These are phyloP conservation scores for Mycena sp. DNA, from an alignment of 1,284 basidiomycete species.

Conservation along the genomic window DNA sequence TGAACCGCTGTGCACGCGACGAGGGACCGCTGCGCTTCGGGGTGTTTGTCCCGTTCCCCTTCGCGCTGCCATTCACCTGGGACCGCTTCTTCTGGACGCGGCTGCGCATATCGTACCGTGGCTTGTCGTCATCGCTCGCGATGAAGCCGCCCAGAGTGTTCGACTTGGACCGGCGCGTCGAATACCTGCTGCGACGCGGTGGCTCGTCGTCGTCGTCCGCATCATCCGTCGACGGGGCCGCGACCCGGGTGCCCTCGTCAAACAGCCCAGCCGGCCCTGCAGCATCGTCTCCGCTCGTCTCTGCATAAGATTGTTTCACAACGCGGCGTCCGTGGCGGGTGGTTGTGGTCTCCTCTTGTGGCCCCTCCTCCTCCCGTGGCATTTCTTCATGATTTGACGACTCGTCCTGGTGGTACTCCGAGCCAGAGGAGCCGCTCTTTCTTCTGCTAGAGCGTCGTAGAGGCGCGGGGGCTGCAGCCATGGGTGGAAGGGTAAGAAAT, in stretches of 20 bases:
- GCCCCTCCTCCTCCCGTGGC: constrained; percentile 37
- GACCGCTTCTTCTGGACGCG: constrained; percentile 42
- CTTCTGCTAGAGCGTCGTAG: constrained; percentile 53
- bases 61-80: constrained; percentile 17
- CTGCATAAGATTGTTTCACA: constrained; percentile 56
- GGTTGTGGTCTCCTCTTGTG: constrained; percentile 44
- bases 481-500: constrained; percentile 45
- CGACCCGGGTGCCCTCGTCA: constrained; percentile 37
- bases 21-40: constrained; percentile 33
- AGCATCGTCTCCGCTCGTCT: constrained; percentile 51
- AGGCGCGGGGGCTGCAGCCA: constrained; percentile 32
- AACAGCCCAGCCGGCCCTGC: constrained; percentile 48
- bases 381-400: constrained; percentile 54
- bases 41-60: constrained; percentile 29
- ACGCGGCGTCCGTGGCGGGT: constrained; percentile 55
- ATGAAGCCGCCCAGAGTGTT: constrained; percentile 48
- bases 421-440: constrained; percentile 61
- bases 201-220: constrained; percentile 34
- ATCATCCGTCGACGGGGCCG: constrained; percentile 24
- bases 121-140: constrained; percentile 58
- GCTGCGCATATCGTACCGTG: constrained; percentile 48
- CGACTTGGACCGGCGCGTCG: constrained; percentile 18
- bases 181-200: constrained; percentile 28
- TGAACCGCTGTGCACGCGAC: constrained; percentile 13
- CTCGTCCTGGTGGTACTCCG: constrained; percentile 72